A percentile compares a stretch with the other conserved stretches of the same genome.
phyloP scores from a whole-genome alignment of 345 rosid genomes.

The Cardamine chenopodiifolia region DNA sequence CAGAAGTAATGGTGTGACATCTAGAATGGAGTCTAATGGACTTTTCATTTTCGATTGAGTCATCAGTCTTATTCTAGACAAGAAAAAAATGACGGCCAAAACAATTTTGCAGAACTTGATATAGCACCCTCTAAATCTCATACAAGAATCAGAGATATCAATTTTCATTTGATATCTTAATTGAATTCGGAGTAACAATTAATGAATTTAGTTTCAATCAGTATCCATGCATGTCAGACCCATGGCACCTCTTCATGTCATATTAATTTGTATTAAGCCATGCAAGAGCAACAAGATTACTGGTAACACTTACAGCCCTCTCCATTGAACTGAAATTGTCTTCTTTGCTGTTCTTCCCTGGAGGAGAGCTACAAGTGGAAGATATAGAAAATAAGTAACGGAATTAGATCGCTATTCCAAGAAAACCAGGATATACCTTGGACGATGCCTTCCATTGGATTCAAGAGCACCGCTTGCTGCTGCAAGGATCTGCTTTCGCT shows the following conservation, averaged over 20 bases:
- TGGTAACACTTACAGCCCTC: slow-evolving; percentile 84
- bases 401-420: slow-evolving; percentile 24
- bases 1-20: slow-evolving; percentile 16
- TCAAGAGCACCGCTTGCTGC: slow-evolving; percentile 89
- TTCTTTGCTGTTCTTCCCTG: slow-evolving; percentile 59
- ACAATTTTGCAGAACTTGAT: slow-evolving; percentile 18
- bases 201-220: slow-evolving; percentile 21
- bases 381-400: slow-evolving; percentile 22
- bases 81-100: slow-evolving; percentile 9
- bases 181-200: slow-evolving; percentile 4
- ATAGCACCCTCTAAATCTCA: slow-evolving; percentile 15
- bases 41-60: slow-evolving; percentile 14
- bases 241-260: slow-evolving; percentile 13
- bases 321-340: slow-evolving; percentile 82
- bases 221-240: slow-evolving; percentile 19
- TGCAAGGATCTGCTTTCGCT: slow-evolving; percentile 91
- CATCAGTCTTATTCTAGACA: slow-evolving; percentile 1
- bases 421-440: slow-evolving; percentile 58
- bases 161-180: slow-evolving; percentile 12
- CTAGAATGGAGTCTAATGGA: slow-evolving; percentile 11
- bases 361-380: slow-evolving; percentile 67
- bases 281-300: slow-evolving; percentile 30
- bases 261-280: slow-evolving; percentile 24
- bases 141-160: slow-evolving; percentile 13
- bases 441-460: slow-evolving; percentile 67